A percentile compares a stretch with the other conserved stretches of the same genome.
These are phyloP conservation scores for Gnetum montanum DNA, from an alignment of 75 land plant species.

Conservation along the genomic window DNA sequence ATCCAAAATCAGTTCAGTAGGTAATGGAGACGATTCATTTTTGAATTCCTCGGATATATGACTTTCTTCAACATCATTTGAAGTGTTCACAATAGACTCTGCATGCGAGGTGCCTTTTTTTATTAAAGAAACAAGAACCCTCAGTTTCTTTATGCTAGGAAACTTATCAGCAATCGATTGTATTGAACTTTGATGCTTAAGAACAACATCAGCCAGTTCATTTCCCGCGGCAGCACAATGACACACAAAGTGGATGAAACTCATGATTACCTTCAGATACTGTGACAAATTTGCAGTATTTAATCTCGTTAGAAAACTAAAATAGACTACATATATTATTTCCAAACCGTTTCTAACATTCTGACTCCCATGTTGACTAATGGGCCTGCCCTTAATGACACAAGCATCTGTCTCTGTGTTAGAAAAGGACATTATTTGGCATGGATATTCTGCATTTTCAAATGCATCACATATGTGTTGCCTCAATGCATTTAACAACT, in stretches of 20 bases:
- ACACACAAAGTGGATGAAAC: conserved; percentile 25
- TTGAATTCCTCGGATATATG: conserved; percentile 5
- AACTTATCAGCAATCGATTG: conserved; percentile 20
- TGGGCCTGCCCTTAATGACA: neutral
- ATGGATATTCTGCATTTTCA: neutral
- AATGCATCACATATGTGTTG: conserved; percentile 12
- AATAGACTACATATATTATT: conserved; percentile 14
- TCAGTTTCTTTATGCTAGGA: conserved; percentile 27
- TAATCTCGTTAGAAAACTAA: conserved; percentile 17
- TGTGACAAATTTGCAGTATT: conserved; percentile 15
- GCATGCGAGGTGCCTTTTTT: conserved; percentile 6
- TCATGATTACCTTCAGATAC: conserved; percentile 25
- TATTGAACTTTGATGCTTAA: conserved; percentile 3
- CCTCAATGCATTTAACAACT: conserved; percentile 24
- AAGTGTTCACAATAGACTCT: neutral
- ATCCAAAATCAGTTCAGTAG: conserved; percentile 20
- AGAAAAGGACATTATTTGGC: neutral
- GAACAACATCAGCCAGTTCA: conserved; percentile 11
- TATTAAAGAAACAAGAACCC: conserved; percentile 21
- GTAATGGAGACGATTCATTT: conserved; percentile 13
- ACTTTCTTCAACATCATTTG: neutral
- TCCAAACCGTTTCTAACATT: conserved; percentile 1
- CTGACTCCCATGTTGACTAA: neutral
- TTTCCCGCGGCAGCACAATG: conserved; percentile 32
- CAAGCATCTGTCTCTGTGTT: neutral